Evolutionary conservation across 441 rosid species (phyloP).

Genomic region (Gossypium gossypioides): DNA sequence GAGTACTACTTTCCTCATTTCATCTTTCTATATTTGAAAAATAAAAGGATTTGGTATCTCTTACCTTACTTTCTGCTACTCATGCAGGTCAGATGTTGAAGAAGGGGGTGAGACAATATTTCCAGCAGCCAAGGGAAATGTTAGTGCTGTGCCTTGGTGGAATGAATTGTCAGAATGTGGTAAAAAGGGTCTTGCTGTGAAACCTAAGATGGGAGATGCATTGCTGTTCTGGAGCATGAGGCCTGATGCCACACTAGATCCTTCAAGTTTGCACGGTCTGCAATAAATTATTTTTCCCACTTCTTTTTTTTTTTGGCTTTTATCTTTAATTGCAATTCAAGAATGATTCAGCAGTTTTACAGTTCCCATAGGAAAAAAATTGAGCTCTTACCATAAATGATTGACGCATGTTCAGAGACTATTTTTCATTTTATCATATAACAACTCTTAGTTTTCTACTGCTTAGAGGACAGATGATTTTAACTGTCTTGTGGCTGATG

Average conservation of each 20-base stretch:
- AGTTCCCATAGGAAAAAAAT: neutral
- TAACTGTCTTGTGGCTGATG: conserved; percentile 11
- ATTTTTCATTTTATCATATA: neutral
- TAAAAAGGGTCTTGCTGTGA: conserved; percentile 67
- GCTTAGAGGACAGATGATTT: neutral
- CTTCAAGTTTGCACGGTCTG: conserved; percentile 84
- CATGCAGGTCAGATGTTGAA: conserved; percentile 83
- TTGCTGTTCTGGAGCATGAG: conserved; percentile 89
- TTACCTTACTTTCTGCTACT: neutral
- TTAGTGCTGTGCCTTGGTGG: conserved; percentile 79
- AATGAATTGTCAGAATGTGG: conserved; percentile 80
- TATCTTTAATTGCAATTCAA: neutral
- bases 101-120: conserved; percentile 98
- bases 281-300: neutral
- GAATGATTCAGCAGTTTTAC: conserved; percentile 3
- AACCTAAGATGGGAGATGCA: conserved; percentile 90
- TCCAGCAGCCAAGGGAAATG: conserved; percentile 63
- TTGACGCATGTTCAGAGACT: neutral
- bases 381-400: neutral
- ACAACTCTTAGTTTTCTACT: neutral
- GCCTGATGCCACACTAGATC: conserved; percentile 72
- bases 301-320: neutral
- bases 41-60: neutral
- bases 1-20: neutral
- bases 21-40: neutral